Evolutionary conservation across 345 rosid genomes (phyloP), one percentile per base, ranked within the genome.

Genomic region (Pelargonium nanum): DNA sequence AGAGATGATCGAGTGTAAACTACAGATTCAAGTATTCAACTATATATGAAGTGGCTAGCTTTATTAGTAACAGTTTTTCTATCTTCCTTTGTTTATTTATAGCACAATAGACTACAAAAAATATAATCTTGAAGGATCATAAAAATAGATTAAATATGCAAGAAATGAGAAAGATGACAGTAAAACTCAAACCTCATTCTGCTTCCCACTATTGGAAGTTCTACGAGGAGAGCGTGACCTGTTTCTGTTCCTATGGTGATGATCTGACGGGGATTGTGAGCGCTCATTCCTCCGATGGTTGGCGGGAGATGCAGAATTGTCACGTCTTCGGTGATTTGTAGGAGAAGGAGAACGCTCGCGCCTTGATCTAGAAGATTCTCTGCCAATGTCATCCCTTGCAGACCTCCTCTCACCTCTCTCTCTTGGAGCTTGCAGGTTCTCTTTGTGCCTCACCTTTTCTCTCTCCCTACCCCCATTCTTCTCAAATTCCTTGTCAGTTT

Each of bases 171-270:
- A 48, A 12, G 24, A 56, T 26, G 24, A 25, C 52, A 53, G 55
- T 19, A 57, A 72, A 81, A 64, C 74, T 73, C 73, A 69, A 70
- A 89, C 98, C 97, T 92, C 87, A 26, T 79, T 80, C 53, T 53
- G 83, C 50, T 74, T 72, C 72, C 80, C 74, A 28, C 60, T 70
- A 72, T 69, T 78, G 66, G 70, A 65, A 56, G 64, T 70, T 55
- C 67, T 65, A 40, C 1, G 69, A 2, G 93, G 89, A 1, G 95
- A 88, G 44, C 30, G 72, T 58, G 94, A 87, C 63, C 83, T 78
- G 32, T 64, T 88, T 62, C 80, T 73, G 71, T 81, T 80, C 72
- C 78, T 80, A 23, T 63, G 55, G 58, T 69, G 81, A 53, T 66
- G 81, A 69, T 82, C 87, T 5, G 72, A 71, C 32, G 88, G 83